phyloP scores from a whole-genome alignment of 768 basidiomycete genomes.

The Mrakia blollopis region DNA sequence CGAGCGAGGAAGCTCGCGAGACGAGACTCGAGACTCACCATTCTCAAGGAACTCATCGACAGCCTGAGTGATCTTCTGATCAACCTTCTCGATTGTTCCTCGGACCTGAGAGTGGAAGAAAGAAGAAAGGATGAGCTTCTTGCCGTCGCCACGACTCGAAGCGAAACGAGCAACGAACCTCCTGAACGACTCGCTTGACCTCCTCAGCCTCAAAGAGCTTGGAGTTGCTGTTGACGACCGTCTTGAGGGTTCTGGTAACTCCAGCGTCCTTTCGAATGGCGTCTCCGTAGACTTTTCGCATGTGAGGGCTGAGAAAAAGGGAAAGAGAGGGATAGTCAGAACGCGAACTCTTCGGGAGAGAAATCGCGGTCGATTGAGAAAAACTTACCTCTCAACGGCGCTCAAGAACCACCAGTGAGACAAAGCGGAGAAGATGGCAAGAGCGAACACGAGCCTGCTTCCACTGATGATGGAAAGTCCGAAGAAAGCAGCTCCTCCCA shows the following conservation, averaged over 20 bases:
- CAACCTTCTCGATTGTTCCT: constrained; percentile 92
- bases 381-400: constrained; percentile 76
- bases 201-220: constrained; percentile 66
- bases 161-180: constrained; percentile 42
- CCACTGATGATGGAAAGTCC: constrained; percentile 87
- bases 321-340: too few species aligned
- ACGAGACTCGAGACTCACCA: constrained; percentile 54
- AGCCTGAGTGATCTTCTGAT: constrained; percentile 84
- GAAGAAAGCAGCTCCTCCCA: constrained; percentile 93
- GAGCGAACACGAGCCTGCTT: constrained; percentile 78
- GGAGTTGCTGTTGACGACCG: constrained; percentile 77
- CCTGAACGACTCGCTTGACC: constrained; percentile 73
- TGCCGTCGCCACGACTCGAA: background rate
- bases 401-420: constrained; percentile 96
- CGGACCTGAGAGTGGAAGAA: constrained; percentile 51
- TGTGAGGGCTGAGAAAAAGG: constrained; percentile 70
- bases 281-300: constrained; percentile 92
- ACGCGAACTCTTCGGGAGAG: background rate
- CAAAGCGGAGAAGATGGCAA: constrained; percentile 78
- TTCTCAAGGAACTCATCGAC: constrained; percentile 90
- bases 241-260: constrained; percentile 96
- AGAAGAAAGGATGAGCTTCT: background rate
- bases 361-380: constrained; percentile 31
- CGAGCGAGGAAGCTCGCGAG: background rate
- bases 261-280: constrained; percentile 92